Evolutionary conservation across 495 filamentous ascomycete genomes (phyloP), one percentile per base, ranked within the genome.

Genomic region (Lichenothelia convexa): DNA sequence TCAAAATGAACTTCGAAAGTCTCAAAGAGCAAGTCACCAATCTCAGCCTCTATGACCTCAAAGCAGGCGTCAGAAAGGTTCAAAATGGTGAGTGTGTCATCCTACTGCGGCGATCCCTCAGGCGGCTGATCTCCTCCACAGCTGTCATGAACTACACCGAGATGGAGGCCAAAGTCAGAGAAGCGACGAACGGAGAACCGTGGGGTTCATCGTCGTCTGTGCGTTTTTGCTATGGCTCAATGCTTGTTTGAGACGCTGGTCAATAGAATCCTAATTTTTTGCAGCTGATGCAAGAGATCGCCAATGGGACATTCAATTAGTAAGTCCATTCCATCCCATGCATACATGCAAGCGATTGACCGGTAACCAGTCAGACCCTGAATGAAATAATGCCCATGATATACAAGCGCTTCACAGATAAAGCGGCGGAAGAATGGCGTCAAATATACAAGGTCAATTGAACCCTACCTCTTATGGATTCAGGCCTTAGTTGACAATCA

Each of bases 341-440:
- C 11, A 8, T 5, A 13, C 17, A 20, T 23, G 18, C 32, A 30
- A 49, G 24, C 7, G 42, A 16, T 42, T 45, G 27, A 48, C 38
- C 13, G 3, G 27, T 30, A 27, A 9, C 17, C 47, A 97, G 89
- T 52, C 84, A 93, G 73, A 68, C 85, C 27, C 78, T 99, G 22
- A 95, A 93, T 54, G 89, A 99, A 57, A 95, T 99, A 53, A 99
- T 99, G 89, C 89, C 89, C 32, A 81, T 99, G 81, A 93, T 99
- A 46, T 99, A 99, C 64, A 91, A 91, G 51, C 78, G 89, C 32
- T 99, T 99, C 51, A 99, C 89, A 36, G 89, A 99, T 53, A 99
- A 99, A 61, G 68, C 82, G 15, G 85, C 91, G 30, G 89, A 99
- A 53, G 89, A 99, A 57, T 99, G 89, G 89, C 73, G 91, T 43